A percentile compares a stretch with the other conserved stretches of the same genome.
phyloP scores from a whole-genome alignment of 176 grass and related monocot species.

The Typha latifolia region DNA sequence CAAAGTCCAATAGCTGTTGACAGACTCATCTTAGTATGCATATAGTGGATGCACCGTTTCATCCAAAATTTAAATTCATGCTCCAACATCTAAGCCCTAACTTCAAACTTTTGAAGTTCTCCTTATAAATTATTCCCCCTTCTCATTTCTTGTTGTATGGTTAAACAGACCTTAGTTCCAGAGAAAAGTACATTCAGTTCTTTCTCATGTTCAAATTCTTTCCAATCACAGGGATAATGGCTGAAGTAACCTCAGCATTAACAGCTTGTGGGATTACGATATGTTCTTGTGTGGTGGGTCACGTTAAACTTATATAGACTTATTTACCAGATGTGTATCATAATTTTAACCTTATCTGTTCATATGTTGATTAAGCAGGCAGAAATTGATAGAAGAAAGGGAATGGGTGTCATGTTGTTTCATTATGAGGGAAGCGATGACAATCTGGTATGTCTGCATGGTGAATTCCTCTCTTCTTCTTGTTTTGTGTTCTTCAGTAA shows the following conservation, averaged over 20 bases:
- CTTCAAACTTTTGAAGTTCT: too few species aligned
- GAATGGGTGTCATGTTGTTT: constrained; percentile 74
- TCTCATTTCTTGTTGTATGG: not conserved
- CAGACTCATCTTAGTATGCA: too few species aligned
- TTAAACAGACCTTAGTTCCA: not conserved
- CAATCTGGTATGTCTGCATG: constrained; percentile 45
- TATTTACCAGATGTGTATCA: not conserved
- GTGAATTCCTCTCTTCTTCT: not conserved
- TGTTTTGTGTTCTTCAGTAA: constrained; percentile 10
- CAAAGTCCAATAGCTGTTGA: too few species aligned
- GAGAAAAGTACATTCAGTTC: not conserved
- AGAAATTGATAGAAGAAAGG: constrained; percentile 67
- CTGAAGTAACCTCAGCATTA: constrained; percentile 73
- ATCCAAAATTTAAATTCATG: too few species aligned
- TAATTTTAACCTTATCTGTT: constrained; percentile 1
- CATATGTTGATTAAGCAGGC: constrained; percentile 32
- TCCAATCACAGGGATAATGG: constrained; percentile 71
- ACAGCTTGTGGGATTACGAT: constrained; percentile 76
- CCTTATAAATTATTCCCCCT: not conserved
- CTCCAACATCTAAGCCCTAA: too few species aligned
- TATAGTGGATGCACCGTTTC: too few species aligned
- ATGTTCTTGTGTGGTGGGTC: constrained; percentile 77
- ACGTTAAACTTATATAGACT: constrained; percentile 8
- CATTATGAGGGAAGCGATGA: constrained; percentile 69
- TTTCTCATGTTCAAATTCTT: constrained; percentile 19